These are phyloP conservation scores for Syncephalis fuscata DNA, from an alignment of 371 early-diverging fungal genomes.

Conservation along the genomic window DNA sequence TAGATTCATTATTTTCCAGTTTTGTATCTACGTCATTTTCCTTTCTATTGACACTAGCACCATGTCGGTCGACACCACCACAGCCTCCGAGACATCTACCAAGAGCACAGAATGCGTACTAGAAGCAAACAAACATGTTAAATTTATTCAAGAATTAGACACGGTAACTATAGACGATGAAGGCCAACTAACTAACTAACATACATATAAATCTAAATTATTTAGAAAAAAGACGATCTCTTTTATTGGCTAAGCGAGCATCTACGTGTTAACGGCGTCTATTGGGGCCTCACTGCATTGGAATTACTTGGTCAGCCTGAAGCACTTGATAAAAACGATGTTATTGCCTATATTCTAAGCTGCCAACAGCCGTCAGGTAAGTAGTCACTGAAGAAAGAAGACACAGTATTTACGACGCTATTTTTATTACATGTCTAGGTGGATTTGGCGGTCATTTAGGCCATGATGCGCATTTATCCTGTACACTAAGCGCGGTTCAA, in stretches of 20 bases:
- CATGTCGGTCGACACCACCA: too few relatives aligned
- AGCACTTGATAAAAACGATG: constrained; percentile 46
- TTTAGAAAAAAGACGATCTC: constrained; percentile 56
- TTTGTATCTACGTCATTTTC: too few relatives aligned
- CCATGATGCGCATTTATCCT: constrained; percentile 86
- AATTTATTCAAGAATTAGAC: too few relatives aligned
- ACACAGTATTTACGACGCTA: not conserved
- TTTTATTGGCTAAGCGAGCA: constrained; percentile 92
- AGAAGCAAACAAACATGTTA: too few relatives aligned
- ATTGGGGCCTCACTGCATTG: constrained; percentile 87
- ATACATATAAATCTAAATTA: not conserved
- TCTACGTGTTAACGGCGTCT: constrained; percentile 77
- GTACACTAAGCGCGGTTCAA: constrained; percentile 92
- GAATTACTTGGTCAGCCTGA: constrained; percentile 49
- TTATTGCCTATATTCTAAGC: constrained; percentile 57
- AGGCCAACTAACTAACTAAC: not conserved
- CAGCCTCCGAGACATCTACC: too few relatives aligned
- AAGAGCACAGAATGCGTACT: too few relatives aligned
- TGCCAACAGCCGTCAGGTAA: constrained; percentile 63
- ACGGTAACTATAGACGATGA: too few relatives aligned
- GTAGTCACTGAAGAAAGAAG: not conserved
- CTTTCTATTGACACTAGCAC: too few relatives aligned
- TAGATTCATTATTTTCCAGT: too few relatives aligned
- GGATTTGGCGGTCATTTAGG: constrained; percentile 83
- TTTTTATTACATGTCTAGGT: too few relatives aligned